Conservation (phyloP, 73 alveolate genomes). For the Paramecium tetraurelia region DNA sequence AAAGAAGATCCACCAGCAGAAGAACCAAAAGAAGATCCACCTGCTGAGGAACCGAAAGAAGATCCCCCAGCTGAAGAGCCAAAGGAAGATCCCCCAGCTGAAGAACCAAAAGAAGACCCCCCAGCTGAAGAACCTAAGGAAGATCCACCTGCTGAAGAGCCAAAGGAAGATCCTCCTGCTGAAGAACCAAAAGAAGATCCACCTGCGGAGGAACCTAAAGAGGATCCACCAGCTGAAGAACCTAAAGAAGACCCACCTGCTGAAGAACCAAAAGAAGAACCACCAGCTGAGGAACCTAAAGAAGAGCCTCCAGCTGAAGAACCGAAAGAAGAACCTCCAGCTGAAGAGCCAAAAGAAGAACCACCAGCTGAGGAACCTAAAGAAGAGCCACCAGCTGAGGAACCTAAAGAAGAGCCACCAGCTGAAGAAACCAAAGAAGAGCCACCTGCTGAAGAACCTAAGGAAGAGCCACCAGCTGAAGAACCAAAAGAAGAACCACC, state of each 20-base stretch:
- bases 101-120: not conserved
- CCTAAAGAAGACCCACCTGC: not conserved
- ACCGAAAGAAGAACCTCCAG: not conserved
- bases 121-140: not conserved
- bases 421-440: not conserved
- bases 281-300: not conserved
- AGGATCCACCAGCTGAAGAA: not conserved
- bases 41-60: not conserved
- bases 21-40: not conserved
- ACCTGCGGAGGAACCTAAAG: not conserved
- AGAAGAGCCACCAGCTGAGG: not conserved
- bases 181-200: not conserved
- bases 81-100: not conserved
- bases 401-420: not conserved
- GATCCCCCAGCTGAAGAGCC: not conserved
- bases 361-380: not conserved
- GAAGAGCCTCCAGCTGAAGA: not conserved
- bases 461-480: not conserved
- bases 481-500: not conserved
- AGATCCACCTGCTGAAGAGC: not conserved
- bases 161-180: not conserved
- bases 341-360: not conserved
- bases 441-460: not conserved
- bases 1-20: not conserved
- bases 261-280: not conserved